Conservation (phyloP, 2,329 filamentous ascomycete species). For the Ceratocystis ficicola region DNA sequence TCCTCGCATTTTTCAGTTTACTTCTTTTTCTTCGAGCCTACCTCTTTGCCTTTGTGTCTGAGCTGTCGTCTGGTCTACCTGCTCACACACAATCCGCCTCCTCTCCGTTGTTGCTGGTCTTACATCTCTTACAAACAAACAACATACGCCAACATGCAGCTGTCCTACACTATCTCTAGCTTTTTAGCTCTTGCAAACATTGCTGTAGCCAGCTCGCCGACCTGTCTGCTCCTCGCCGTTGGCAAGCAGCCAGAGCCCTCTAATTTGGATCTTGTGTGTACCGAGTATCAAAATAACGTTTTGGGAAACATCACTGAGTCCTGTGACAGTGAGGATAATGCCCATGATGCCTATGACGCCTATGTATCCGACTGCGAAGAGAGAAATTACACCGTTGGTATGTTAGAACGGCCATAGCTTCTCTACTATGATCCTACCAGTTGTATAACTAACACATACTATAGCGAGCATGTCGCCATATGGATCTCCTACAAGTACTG, state of each 20-base stretch:
- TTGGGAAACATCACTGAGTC: conserved; percentile 21
- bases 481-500: neutral
- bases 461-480: conserved; percentile 3
- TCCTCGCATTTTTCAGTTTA: neutral
- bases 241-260: conserved; percentile 21
- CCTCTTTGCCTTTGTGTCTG: neutral
- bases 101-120: neutral
- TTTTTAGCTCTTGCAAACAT: conserved; percentile 17
- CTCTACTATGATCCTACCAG: neutral
- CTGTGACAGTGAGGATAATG: conserved; percentile 15
- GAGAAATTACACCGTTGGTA: conserved; percentile 18
- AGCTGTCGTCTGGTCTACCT: neutral
- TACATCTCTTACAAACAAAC: neutral
- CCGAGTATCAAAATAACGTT: conserved; percentile 21
- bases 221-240: conserved; percentile 23
- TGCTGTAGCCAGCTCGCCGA: conserved; percentile 16
- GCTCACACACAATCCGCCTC: neutral
- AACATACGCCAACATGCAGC: conserved; percentile 15
- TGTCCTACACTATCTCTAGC: conserved; percentile 18
- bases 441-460: neutral
- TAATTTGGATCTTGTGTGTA: conserved; percentile 21
- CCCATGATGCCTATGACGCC: conserved; percentile 19
- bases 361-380: conserved; percentile 21
- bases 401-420: neutral
- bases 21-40: neutral